phyloP scores from a whole-genome alignment of 805 yeast species.

The Priceomyces haplophilus region DNA sequence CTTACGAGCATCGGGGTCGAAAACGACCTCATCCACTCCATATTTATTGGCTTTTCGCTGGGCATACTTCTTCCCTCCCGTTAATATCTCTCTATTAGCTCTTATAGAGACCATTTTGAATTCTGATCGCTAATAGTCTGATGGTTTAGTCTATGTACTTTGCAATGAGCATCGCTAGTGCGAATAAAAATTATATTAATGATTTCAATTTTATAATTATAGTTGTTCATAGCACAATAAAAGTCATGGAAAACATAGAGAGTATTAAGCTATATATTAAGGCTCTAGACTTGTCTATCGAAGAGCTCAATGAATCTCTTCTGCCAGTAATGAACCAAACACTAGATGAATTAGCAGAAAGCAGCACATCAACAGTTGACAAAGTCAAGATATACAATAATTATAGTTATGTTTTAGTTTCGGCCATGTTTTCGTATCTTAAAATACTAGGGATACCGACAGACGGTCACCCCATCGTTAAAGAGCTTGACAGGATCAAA shows the following conservation, averaged over 20 bases:
- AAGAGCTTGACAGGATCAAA: conserved; percentile 64
- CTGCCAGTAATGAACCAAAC: conserved; percentile 35
- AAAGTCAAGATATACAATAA: conserved; percentile 33
- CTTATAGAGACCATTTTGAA: conserved; percentile 22
- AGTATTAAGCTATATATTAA: conserved; percentile 38
- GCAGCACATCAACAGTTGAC: conserved; percentile 21
- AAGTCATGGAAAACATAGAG: conserved; percentile 45
- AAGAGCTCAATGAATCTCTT: conserved; percentile 32
- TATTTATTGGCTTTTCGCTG: conserved; percentile 62
- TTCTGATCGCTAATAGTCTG: background rate
- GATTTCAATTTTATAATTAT: no score
- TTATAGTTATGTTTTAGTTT: conserved; percentile 51
- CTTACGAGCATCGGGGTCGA: conserved; percentile 73
- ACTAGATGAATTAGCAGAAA: conserved; percentile 36
- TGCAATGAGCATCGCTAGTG: conserved; percentile 2
- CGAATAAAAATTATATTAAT: background rate
- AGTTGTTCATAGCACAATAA: no score
- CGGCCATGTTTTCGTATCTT: conserved; percentile 57
- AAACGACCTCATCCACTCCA: conserved; percentile 79
- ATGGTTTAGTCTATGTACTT: background rate
- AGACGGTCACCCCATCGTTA: conserved; percentile 59
- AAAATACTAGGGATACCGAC: conserved; percentile 59
- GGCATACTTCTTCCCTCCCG: conserved; percentile 81
- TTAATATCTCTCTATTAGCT: conserved; percentile 78
- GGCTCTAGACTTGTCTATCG: conserved; percentile 36